Conservation (phyloP, 768 basidiomycete genomes). For the Mycena epipterygia region DNA sequence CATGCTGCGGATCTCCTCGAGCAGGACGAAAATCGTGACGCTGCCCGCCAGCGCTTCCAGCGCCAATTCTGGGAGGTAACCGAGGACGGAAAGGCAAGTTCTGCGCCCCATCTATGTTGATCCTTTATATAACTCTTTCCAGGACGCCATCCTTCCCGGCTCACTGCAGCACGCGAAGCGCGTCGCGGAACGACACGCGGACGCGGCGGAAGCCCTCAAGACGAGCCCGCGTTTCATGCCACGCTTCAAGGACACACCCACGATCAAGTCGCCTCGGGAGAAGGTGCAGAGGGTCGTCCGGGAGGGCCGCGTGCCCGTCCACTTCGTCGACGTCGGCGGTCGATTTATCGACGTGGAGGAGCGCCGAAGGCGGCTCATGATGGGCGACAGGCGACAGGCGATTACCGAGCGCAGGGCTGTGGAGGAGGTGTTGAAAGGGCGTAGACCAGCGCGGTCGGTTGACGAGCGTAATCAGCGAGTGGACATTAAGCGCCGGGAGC, state of each 20-base stretch:
- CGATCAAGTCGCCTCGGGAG: conserved; percentile 51
- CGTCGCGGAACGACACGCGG: conserved; percentile 51
- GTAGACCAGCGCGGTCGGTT: conserved; percentile 11
- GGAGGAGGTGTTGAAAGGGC: conserved; percentile 37
- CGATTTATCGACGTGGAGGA: conserved; percentile 75
- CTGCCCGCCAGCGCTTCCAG: conserved; percentile 74
- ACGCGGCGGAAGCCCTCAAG: conserved; percentile 51
- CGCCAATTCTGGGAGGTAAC: conserved; percentile 85
- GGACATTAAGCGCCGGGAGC: conserved; percentile 5
- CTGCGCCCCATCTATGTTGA: conserved; percentile 5
- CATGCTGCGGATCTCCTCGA: conserved; percentile 75
- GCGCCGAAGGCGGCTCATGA: conserved; percentile 61
- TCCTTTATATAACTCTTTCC: not conserved
- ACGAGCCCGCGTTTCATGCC: conserved; percentile 56
- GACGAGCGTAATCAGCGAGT: conserved; percentile 18
- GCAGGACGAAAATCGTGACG: conserved; percentile 66
- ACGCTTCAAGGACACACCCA: conserved; percentile 51
- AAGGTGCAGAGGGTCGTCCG: conserved; percentile 55
- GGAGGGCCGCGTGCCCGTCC: conserved; percentile 66
- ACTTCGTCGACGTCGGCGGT: conserved; percentile 82
- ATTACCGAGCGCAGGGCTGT: conserved; percentile 42
- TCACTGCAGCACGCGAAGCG: conserved; percentile 64
- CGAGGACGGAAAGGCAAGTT: conserved; percentile 73
- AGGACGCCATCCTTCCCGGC: conserved; percentile 77
- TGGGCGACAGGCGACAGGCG: conserved; percentile 62